A percentile compares a stretch with the other conserved stretches of the same genome.
phyloP scores from a whole-genome alignment of 2,329 filamentous ascomycete genomes.

The Microdochium nivale region DNA sequence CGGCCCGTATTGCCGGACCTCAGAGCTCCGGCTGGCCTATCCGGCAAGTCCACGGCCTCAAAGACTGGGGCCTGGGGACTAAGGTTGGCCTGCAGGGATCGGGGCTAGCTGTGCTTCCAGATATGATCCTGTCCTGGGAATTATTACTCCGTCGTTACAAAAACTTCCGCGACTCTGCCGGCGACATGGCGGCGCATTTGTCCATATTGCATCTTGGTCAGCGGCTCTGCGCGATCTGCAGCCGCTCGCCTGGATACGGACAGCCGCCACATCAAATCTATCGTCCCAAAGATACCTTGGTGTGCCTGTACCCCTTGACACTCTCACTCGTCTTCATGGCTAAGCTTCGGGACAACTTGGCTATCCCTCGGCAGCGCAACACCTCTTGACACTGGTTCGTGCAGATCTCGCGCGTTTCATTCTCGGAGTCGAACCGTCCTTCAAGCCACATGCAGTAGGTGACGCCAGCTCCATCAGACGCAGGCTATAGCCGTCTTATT shows the following conservation, averaged over 20 bases:
- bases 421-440: background rate
- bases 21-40: background rate
- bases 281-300: too few species aligned
- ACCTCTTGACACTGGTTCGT: background rate
- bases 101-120: background rate
- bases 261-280: background rate
- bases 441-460: background rate
- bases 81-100: background rate
- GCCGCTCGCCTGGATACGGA: background rate
- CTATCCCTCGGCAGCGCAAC: background rate
- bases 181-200: conserved; percentile 8
- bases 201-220: conserved; percentile 3
- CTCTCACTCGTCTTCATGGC: too few species aligned
- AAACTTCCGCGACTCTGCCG: background rate
- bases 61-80: background rate
- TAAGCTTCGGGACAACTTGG: background rate
- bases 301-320: too few species aligned
- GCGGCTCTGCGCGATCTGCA: background rate
- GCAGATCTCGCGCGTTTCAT: background rate
- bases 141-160: background rate
- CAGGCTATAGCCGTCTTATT: background rate
- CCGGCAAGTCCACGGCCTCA: background rate
- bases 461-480: background rate
- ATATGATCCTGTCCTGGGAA: background rate
- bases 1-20: background rate